Evolutionary conservation across 768 basidiomycete species (phyloP).

Genomic region (Leccinum pellstonianum): DNA sequence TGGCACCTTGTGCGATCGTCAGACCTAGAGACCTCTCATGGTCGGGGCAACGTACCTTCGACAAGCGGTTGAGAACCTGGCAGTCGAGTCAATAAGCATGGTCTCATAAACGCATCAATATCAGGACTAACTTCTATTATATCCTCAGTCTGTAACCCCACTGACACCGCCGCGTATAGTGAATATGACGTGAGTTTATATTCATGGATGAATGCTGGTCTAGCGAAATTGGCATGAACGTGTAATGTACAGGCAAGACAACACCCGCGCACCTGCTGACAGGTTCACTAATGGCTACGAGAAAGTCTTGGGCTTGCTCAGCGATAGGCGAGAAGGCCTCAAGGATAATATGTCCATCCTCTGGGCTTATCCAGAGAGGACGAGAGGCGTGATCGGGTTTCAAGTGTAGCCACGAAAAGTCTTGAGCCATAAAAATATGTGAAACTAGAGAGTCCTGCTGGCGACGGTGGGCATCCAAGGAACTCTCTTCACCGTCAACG

Average conservation of each 20-base stretch:
- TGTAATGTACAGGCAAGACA: constrained; percentile 29
- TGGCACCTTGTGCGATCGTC: constrained; percentile 61
- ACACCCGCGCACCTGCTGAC: constrained; percentile 82
- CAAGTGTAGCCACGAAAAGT: constrained; percentile 83
- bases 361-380: constrained; percentile 95
- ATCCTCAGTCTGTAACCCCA: constrained; percentile 95
- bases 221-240: constrained; percentile 33
- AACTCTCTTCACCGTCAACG: constrained; percentile 43
- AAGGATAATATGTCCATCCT: constrained; percentile 90
- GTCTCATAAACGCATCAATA: constrained; percentile 15
- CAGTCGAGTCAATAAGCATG: constrained; percentile 34
- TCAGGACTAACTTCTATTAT: constrained; percentile 84
- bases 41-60: constrained; percentile 47
- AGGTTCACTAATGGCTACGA: constrained; percentile 97
- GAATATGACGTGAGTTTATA: constrained; percentile 99
- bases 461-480: constrained; percentile 62
- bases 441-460: constrained; percentile 78
- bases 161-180: constrained; percentile 96
- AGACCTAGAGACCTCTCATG: constrained; percentile 2
- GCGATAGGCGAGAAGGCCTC: constrained; percentile 98
- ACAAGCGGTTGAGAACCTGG: constrained; percentile 77
- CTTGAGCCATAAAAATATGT: constrained; percentile 80
- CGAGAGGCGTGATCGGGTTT: constrained; percentile 90
- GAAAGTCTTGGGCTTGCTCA: constrained; percentile 96
- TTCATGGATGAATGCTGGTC: constrained; percentile 98